Evolutionary conservation across 768 basidiomycete species (phyloP).

Genomic region (Dioszegia aurantiaca): DNA sequence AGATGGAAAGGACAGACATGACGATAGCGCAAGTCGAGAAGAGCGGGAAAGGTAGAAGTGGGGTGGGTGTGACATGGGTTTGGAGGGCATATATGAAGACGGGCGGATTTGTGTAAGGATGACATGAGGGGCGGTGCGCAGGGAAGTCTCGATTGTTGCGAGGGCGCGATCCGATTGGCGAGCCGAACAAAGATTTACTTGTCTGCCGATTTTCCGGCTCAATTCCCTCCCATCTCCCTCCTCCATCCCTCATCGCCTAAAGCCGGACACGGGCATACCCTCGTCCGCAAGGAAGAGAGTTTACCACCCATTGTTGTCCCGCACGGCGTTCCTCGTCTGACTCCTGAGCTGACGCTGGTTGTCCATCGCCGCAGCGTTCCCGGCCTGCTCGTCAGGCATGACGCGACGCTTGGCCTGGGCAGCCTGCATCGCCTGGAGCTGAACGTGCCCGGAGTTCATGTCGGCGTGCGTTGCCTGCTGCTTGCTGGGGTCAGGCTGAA

Average conservation of each 20-base stretch:
- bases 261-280: no score
- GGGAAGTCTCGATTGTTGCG: conserved; percentile 1
- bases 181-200: conserved; percentile 12
- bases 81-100: not conserved
- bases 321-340: conserved; percentile 36
- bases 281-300: not conserved
- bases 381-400: conserved; percentile 25
- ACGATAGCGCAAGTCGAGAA: not conserved
- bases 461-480: conserved; percentile 15
- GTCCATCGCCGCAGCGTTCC: conserved; percentile 25
- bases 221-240: not conserved
- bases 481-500: conserved; percentile 34
- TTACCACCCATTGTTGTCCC: conserved; percentile 22
- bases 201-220: not conserved
- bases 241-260: not conserved
- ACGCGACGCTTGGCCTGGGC: conserved; percentile 22
- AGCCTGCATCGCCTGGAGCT: conserved; percentile 13
- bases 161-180: conserved; percentile 15
- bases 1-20: no score
- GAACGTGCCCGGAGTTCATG: not conserved
- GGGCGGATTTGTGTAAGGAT: not conserved
- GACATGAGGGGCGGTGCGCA: conserved; percentile 6
- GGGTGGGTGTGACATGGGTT: not conserved
- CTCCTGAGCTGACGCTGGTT: conserved; percentile 44
- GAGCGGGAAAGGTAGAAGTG: conserved; percentile 5